phyloP scores from a whole-genome alignment of 2,329 filamentous ascomycete genomes.

The Penicillium sp. region DNA sequence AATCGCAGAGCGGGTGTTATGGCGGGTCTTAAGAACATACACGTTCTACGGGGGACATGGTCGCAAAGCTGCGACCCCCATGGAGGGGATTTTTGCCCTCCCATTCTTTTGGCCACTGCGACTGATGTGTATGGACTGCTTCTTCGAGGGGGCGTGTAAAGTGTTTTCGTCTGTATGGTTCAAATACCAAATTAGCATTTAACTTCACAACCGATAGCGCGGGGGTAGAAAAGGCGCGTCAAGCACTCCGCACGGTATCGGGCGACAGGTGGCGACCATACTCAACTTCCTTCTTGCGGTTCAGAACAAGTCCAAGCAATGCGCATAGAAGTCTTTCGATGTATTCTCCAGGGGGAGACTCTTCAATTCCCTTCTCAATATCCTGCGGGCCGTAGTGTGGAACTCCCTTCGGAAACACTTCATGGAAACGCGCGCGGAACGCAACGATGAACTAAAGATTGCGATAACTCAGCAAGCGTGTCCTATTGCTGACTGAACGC shows the following conservation, averaged over 20 bases:
- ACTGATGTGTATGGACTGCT: slow-evolving; percentile 77
- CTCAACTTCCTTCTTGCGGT: slow-evolving; percentile 99
- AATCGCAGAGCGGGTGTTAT: not conserved
- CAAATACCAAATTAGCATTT: slow-evolving; percentile 31
- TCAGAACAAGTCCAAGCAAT: slow-evolving; percentile 80
- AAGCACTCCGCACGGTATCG: slow-evolving; percentile 10
- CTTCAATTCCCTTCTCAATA: slow-evolving; percentile 80
- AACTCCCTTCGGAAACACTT: slow-evolving; percentile 82
- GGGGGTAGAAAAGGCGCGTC: slow-evolving; percentile 9
- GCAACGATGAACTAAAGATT: slow-evolving; percentile 83
- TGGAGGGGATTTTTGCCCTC: slow-evolving; percentile 76
- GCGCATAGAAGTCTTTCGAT: slow-evolving; percentile 88
- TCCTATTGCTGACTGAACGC: slow-evolving; percentile 31
- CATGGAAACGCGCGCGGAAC: slow-evolving; percentile 91
- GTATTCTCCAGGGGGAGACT: slow-evolving; percentile 74
- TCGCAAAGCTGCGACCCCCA: slow-evolving; percentile 75
- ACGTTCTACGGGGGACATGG: slow-evolving; percentile 76
- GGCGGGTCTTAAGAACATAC: slow-evolving; percentile 52
- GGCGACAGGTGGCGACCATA: slow-evolving; percentile 53
- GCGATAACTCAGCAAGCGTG: slow-evolving; percentile 36
- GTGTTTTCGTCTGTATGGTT: slow-evolving; percentile 70
- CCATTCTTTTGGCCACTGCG: slow-evolving; percentile 87
- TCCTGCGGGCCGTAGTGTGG: slow-evolving; percentile 93
- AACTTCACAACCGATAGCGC: slow-evolving; percentile 6
- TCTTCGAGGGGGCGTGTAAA: slow-evolving; percentile 93